These are phyloP conservation scores for Limnanthes douglasii DNA, from an alignment of 345 rosid species.

Conservation along the genomic window DNA sequence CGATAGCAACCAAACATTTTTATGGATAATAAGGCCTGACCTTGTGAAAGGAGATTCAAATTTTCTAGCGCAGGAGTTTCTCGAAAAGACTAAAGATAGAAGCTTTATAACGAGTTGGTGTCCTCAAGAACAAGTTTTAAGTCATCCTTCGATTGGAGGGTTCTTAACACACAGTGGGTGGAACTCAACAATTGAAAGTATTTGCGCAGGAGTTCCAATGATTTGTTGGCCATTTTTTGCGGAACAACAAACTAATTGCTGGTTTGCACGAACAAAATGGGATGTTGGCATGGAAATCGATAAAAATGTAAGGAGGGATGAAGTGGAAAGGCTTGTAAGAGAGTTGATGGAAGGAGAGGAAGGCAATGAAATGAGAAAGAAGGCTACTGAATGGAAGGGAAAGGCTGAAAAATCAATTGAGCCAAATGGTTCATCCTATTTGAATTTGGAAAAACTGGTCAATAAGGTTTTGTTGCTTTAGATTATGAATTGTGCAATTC, in stretches of 20 bases:
- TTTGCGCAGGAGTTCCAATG: slow-evolving; percentile 17
- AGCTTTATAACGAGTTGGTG: slow-evolving; percentile 18
- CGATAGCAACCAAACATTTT: slow-evolving; percentile 24
- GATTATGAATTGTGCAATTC: too few relatives aligned
- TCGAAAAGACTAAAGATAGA: slow-evolving; percentile 3
- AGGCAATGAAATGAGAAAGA: slow-evolving; percentile 17
- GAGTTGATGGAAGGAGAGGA: slow-evolving; percentile 6
- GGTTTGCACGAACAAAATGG: slow-evolving; percentile 14
- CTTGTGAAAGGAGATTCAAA: slow-evolving; percentile 21
- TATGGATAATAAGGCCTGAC: slow-evolving; percentile 40
- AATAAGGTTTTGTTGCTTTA: slow-evolving; percentile 6
- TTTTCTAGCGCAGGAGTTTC: slow-evolving; percentile 14
- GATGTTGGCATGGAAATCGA: slow-evolving; percentile 15
- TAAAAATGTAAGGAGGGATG: slow-evolving; percentile 8
- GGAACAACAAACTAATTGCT: slow-evolving; percentile 14
- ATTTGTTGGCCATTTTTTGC: slow-evolving; percentile 20
- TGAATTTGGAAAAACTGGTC: slow-evolving; percentile 8
- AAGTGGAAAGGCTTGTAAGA: slow-evolving; percentile 9
- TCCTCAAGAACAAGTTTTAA: slow-evolving; percentile 16
- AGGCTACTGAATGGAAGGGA: slow-evolving; percentile 10
- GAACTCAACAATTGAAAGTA: slow-evolving; percentile 16
- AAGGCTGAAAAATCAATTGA: slow-evolving; percentile 8
- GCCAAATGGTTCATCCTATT: slow-evolving; percentile 12
- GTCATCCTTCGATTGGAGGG: slow-evolving; percentile 14
- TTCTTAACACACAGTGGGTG: slow-evolving; percentile 21